Evolutionary conservation across 2,329 filamentous ascomycete genomes (phyloP), one percentile per base, ranked within the genome.

Genomic region (Byssothecium circinans): DNA sequence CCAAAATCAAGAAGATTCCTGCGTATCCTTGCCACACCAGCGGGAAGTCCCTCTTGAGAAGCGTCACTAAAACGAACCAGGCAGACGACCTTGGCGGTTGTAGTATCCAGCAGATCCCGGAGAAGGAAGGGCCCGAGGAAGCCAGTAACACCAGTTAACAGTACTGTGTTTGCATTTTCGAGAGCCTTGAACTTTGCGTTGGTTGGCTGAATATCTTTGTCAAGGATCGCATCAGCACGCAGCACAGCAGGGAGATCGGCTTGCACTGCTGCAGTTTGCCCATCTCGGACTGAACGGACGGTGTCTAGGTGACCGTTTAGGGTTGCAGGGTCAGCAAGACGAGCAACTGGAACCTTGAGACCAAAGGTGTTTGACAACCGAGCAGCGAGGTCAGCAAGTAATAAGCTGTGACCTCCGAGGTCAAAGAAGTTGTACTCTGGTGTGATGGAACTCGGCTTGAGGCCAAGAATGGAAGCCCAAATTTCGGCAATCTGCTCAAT

Each of bases 381-480:
- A 20, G 83, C 84, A n/a, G 88, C 83, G 20, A 92, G 78, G 50
- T 90, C 86, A 0, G 88, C 88, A n/a, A 92, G 80, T 2, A 84
- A 83, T 43, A 92, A 73, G 0, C 87, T 91, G 68, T 92, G 88
- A 0, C 88, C 88, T 29, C 88, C 88, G 1, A 92, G 75, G 50
- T 91, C 88, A 64, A 91, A 92, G 70, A 92, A 92, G 66, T 85
- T 86, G 65, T 89, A 85, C 52, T 88, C 84, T 1, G 80, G 62
- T 43, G 85, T 87, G 19, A 91, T 81, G 17, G 80, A 76, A 33
- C 72, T 78, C 8, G 77, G 73, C 0, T 86, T 79, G n/a, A 86
- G 80, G 52, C 85, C 84, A 12, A 92, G 76, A 20, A 84, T 81
- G 2, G 82, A 77, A 2, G 87, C 85, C 88, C 88, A 92, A 44